Conservation (phyloP, 148 eudicot genomes). For the Spergularia marina region DNA sequence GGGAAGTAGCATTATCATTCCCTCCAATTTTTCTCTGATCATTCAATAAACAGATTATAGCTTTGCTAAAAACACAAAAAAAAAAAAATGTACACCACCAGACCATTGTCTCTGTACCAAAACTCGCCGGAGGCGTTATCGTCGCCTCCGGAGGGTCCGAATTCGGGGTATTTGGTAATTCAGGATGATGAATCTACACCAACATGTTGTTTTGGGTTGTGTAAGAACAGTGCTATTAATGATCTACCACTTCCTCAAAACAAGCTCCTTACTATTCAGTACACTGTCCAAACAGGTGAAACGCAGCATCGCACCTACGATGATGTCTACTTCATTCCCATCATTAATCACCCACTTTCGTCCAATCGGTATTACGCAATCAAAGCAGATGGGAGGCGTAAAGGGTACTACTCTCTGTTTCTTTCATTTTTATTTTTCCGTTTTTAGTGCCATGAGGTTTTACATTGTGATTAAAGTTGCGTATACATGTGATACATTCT, state of each 20-base stretch:
- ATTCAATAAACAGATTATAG: background rate
- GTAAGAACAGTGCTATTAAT: slow-evolving; percentile 9
- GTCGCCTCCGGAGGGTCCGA: slow-evolving; percentile 30
- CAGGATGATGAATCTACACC: slow-evolving; percentile 31
- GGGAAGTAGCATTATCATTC: background rate
- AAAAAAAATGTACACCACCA: slow-evolving; percentile 38
- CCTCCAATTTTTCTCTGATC: background rate
- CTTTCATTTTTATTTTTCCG: background rate
- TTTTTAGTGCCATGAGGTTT: too few relatives aligned
- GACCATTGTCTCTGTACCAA: slow-evolving; percentile 26
- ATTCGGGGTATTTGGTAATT: slow-evolving; percentile 34
- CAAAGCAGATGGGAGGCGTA: slow-evolving; percentile 19
- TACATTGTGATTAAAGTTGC: too few relatives aligned
- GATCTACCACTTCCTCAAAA: slow-evolving; percentile 36
- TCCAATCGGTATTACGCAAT: slow-evolving; percentile 32
- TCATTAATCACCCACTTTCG: slow-evolving; percentile 31
- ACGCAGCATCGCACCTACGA: background rate
- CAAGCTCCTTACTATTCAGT: slow-evolving; percentile 18
- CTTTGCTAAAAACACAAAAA: background rate
- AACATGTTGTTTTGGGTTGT: slow-evolving; percentile 19
- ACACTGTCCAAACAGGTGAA: slow-evolving; percentile 1
- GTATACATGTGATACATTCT: too few relatives aligned
- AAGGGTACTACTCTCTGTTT: slow-evolving; percentile 19
- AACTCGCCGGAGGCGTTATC: slow-evolving; percentile 22
- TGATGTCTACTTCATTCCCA: slow-evolving; percentile 27